These are phyloP conservation scores for Colletotrichum salicis DNA, from an alignment of 2,329 filamentous ascomycete genomes.

Conservation along the genomic window DNA sequence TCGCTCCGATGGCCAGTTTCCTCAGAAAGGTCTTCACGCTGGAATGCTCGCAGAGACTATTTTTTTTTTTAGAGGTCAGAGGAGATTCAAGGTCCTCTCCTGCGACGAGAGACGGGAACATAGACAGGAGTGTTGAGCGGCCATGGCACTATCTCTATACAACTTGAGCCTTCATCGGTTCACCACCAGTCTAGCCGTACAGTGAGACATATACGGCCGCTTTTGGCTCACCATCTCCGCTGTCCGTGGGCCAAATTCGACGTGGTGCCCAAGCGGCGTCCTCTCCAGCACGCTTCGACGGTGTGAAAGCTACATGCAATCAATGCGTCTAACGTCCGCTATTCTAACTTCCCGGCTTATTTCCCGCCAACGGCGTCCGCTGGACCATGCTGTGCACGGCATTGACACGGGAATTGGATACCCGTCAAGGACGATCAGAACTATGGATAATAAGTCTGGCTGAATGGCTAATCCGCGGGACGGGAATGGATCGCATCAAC, in stretches of 20 bases:
- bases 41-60: not conserved
- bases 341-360: not conserved
- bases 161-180: not conserved
- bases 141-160: not conserved
- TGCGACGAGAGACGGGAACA: not conserved
- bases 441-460: not conserved
- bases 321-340: not conserved
- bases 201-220: not conserved
- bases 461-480: not conserved
- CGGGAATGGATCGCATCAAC: not conserved
- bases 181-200: not conserved
- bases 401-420: conserved; percentile 18
- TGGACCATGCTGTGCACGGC: not conserved
- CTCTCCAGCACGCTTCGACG: not conserved
- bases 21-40: not conserved
- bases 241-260: not conserved
- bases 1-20: not conserved
- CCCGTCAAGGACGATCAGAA: not conserved
- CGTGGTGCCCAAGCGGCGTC: not conserved
- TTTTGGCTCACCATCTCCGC: not conserved
- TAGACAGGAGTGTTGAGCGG: not conserved
- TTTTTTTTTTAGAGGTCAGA: too few relatives aligned
- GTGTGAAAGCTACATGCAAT: not conserved
- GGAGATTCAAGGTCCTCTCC: not conserved
- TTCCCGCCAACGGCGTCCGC: not conserved